Evolutionary conservation across 2,329 filamentous ascomycete species (phyloP), one percentile per base, ranked within the genome.

Genomic region (Chrysosporium keratinophilum): DNA sequence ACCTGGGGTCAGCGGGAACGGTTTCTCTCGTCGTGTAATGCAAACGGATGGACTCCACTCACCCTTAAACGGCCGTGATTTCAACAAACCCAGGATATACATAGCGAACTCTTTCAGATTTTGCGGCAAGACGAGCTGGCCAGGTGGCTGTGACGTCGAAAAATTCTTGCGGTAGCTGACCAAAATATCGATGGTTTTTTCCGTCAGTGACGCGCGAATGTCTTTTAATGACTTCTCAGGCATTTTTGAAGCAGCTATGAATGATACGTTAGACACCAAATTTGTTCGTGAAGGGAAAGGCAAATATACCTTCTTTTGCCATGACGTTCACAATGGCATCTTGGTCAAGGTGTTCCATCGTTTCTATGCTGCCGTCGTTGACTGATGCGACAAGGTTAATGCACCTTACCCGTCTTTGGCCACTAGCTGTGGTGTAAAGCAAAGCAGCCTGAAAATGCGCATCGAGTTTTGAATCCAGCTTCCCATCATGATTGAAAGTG

Each of bases 391-490:
- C 91, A 23, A 94, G 78, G 67, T 98, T 98, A 65, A 84, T 88
- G 71, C 93, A 98, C 56, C 93, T 79, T 47, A 98, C 93, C 52
- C 93, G 80, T 47, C 93, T 83, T 70, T 98, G 83, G 3, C 93
- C 93, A 49, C 80, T 84, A 3, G 89, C 87, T 3, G 91, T 94
- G 0, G 93, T 98, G 72, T 98, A 98, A 1, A 98, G 79, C 2
- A 98, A 75, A 1, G 93, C 93, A 19, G 87, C 88, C 68, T 98
- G 93, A 78, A 98, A 98, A 71, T 98, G 93, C 6, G 91, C 91
- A 69, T 98, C 93, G 19, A 97, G 78, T 71, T 96, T 96, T 3
- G 88, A 77, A 69, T 98, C 93, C n/a, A 98, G 80, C 71, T 97
- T 97, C 56, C 93, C 93, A 65, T 98, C 93, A 69, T 98, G 95